A percentile compares a stretch with the other conserved stretches of the same genome.
Conservation (phyloP, 345 rosid genomes). For the Hibiscus syriacus region DNA sequence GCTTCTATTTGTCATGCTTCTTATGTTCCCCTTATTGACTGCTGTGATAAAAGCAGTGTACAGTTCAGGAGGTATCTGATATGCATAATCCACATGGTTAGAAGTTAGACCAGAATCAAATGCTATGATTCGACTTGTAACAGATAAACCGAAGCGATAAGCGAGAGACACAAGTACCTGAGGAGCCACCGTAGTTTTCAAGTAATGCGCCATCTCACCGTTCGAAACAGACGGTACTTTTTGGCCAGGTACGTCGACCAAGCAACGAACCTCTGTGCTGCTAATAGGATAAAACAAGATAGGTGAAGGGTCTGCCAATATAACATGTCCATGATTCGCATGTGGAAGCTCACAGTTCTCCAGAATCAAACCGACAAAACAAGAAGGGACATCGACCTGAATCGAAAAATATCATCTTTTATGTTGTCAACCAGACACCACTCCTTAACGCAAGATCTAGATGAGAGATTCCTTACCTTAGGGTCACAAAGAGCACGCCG, state of each 20-base stretch:
- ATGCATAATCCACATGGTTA: not conserved
- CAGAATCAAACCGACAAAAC: constrained; percentile 53
- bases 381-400: constrained; percentile 61
- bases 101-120: not conserved
- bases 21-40: constrained; percentile 42
- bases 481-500: constrained; percentile 47
- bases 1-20: constrained; percentile 46
- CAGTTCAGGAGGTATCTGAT: constrained; percentile 43
- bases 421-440: not conserved
- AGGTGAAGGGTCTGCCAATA: constrained; percentile 55
- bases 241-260: constrained; percentile 64
- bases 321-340: constrained; percentile 54
- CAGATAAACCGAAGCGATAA: not conserved
- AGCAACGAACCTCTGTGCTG: constrained; percentile 54
- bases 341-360: constrained; percentile 64
- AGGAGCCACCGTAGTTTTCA: constrained; percentile 46
- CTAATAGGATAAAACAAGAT: constrained; percentile 54
- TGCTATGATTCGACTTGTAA: no score
- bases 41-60: constrained; percentile 30
- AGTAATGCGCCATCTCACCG: constrained; percentile 61
- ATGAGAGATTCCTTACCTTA: constrained; percentile 20
- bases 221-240: constrained; percentile 56
- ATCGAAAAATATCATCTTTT: not conserved
- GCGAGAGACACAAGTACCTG: constrained; percentile 24
- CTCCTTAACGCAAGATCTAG: not conserved